These are phyloP conservation scores for Pichia sorboxylosa DNA, from an alignment of 1,139 yeast species.

Conservation along the genomic window DNA sequence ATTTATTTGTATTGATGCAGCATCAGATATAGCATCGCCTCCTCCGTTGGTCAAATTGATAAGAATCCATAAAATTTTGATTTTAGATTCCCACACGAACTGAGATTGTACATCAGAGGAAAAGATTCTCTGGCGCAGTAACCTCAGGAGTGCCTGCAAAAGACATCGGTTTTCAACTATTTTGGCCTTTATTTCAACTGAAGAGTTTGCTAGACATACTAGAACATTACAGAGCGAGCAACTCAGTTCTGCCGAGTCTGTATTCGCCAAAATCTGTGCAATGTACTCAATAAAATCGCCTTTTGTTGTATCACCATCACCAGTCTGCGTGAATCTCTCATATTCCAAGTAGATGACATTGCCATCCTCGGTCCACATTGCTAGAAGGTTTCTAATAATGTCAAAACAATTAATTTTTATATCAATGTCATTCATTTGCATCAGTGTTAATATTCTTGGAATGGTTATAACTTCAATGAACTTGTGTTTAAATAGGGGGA, in stretches of 20 bases:
- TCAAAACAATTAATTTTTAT: slow-evolving; percentile 62
- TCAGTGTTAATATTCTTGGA: slow-evolving; percentile 36
- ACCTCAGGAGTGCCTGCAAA: slow-evolving; percentile 26
- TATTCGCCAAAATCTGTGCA: slow-evolving; percentile 24
- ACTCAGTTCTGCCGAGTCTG: slow-evolving; percentile 27
- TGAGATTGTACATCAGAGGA: too few relatives aligned
- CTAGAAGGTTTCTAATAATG: slow-evolving; percentile 62
- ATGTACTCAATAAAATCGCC: slow-evolving; percentile 27
- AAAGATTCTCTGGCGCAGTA: slow-evolving; percentile 28
- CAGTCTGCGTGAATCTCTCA: slow-evolving; percentile 9
- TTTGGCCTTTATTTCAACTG: slow-evolving; percentile 35
- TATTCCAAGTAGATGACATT: slow-evolving; percentile 29
- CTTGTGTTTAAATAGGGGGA: slow-evolving; percentile 21
- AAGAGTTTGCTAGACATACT: slow-evolving; percentile 48
- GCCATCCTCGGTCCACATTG: slow-evolving; percentile 48
- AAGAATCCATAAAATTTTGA: slow-evolving; percentile 48
- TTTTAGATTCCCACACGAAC: slow-evolving; percentile 36
- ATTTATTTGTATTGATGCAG: too few relatives aligned
- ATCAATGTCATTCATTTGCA: slow-evolving; percentile 37
- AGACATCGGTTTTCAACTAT: slow-evolving; percentile 33
- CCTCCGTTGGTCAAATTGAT: slow-evolving; percentile 47
- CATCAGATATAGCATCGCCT: too few relatives aligned
- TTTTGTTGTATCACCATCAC: slow-evolving; percentile 21
- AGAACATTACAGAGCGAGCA: slow-evolving; percentile 40
- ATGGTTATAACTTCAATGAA: slow-evolving; percentile 39